Base-by-base conservation (phyloP, 768 basidiomycete species). In the Mycena olivaceomarginata region DNA sequence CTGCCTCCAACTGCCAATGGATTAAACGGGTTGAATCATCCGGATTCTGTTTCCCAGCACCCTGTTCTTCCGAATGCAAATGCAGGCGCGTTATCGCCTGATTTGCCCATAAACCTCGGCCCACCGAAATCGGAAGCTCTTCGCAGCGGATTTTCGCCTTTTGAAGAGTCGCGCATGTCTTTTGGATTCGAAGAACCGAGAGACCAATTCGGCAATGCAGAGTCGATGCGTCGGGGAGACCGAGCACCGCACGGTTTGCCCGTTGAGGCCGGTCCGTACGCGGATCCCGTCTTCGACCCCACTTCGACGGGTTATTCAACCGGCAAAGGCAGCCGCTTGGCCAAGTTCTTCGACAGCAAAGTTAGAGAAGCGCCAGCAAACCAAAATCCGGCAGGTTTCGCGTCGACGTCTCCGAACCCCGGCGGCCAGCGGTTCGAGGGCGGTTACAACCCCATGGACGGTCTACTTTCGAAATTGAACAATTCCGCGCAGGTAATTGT, bases 341-440 rank as follows among this genome's bases (percentile, higher is more conserved):
- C 95, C 43, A 97, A 96, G 82, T 96, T 96, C 84, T 97, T 96
- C 78, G 95, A 96, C 79, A 90, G 90, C n/a, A 96, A 95, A 83
- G 84, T 86, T 37, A 90, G 89, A 77, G 92, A 93, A 16, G 81
- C 80, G 8, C 57, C 84, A 79, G 71, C 77, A 78, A 76, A 46
- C 76, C 85, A 86, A 51, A 84, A 84, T 12, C 83, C 85, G 8
- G 85, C 84, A 43, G 86, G 86, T 22, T 85, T 89, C 57, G 82
- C 85, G 56, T 86, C 91, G 60, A 85, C 89, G 39, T 91, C 91
- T 41, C 86, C 90, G n/a, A 85, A 82, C 68, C 87, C 85, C 59
- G 83, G 85, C 65, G 83, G 85, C 65, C 91, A 88, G 76, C 89
- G 91, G 77, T 88, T 87, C 62, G 92, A 94, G 37, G 85, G 84